Evolutionary conservation across 805 yeast genomes (phyloP).

Genomic region (Cyberlindnera americana): DNA sequence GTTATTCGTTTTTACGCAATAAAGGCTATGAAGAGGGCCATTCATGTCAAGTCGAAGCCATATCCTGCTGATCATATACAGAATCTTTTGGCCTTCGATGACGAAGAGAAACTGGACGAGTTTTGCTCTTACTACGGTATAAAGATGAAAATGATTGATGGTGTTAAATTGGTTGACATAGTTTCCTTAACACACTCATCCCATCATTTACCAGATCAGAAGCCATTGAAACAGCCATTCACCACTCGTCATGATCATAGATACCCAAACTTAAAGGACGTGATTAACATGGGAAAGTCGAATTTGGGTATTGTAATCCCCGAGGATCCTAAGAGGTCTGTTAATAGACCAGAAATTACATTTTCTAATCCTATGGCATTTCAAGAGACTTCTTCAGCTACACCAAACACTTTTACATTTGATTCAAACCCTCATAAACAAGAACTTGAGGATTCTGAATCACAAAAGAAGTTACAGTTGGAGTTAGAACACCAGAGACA

Average conservation of each 20-base stretch:
- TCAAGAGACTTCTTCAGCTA: background rate
- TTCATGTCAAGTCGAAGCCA: conserved; percentile 69
- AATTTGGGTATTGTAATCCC: conserved; percentile 6
- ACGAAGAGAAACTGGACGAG: conserved; percentile 44
- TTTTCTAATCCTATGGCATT: too few relatives aligned
- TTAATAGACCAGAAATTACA: too few relatives aligned
- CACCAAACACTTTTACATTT: background rate
- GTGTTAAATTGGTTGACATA: conserved; percentile 38
- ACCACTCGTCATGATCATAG: conserved; percentile 41
- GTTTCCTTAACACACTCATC: conserved; percentile 38
- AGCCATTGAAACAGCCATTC: conserved; percentile 46
- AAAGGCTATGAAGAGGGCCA: conserved; percentile 58
- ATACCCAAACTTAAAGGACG: conserved; percentile 28
- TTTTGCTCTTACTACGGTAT: conserved; percentile 68
- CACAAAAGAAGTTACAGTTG: background rate
- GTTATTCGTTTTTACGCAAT: conserved; percentile 75
- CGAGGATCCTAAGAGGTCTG: background rate
- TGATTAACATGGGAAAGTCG: conserved; percentile 29
- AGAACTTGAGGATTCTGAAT: background rate
- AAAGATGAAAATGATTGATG: conserved; percentile 35
- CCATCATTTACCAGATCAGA: conserved; percentile 33
- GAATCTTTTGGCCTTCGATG: conserved; percentile 63
- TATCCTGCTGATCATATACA: conserved; percentile 47
- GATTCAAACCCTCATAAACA: background rate
- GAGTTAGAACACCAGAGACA: conserved; percentile 2